These are phyloP conservation scores for Diaporthe sp. DNA, from an alignment of 2,329 filamentous ascomycete genomes.

Conservation along the genomic window DNA sequence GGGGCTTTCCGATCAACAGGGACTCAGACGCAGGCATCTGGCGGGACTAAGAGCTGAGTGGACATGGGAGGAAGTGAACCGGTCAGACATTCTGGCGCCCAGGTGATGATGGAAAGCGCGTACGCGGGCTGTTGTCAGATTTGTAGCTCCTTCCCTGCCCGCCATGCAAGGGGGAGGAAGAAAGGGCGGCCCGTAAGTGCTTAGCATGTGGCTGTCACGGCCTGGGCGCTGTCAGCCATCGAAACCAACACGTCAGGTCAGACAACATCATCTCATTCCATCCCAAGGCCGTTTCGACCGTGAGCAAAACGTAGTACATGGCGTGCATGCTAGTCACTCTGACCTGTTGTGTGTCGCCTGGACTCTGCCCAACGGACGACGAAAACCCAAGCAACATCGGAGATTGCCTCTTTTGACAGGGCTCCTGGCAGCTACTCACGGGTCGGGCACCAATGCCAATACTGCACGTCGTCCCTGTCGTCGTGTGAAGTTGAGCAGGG, in stretches of 20 bases:
- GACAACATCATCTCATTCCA: neutral
- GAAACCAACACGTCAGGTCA: neutral
- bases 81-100: neutral
- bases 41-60: neutral
- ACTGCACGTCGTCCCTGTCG: neutral
- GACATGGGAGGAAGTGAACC: neutral
- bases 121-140: neutral
- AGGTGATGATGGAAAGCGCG: neutral
- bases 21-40: neutral
- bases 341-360: neutral
- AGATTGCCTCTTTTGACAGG: neutral
- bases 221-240: neutral
- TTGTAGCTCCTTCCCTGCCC: slow-evolving; percentile 9
- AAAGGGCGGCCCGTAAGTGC: slow-evolving; percentile 3
- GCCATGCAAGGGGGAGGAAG: slow-evolving; percentile 10
- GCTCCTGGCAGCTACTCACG: neutral
- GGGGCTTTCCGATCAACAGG: neutral
- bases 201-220: slow-evolving; percentile 11
- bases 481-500: neutral
- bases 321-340: neutral
- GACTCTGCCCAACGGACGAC: neutral
- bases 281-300: neutral
- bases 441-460: slow-evolving; percentile 6
- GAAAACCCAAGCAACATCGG: slow-evolving; percentile 11
- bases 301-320: neutral